A percentile compares a stretch with the other conserved stretches of the same genome.
These are phyloP conservation scores for Asterella californica DNA, from an alignment of 225 moss, liverwort and hornwort genomes.

Conservation along the genomic window DNA sequence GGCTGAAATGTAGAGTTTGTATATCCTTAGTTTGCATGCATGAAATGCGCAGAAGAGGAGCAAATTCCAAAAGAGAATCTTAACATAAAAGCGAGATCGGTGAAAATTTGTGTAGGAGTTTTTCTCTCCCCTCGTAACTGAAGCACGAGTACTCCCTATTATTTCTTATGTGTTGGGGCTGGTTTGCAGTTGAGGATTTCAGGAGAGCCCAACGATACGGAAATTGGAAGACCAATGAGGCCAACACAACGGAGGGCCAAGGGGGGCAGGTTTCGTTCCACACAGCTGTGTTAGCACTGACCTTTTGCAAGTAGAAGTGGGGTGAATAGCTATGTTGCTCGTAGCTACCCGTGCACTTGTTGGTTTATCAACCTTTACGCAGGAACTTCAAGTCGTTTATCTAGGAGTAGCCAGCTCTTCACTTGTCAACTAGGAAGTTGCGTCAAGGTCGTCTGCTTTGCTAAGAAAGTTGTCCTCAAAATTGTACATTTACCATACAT, in stretches of 20 bases:
- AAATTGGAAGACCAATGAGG: conserved; percentile 95
- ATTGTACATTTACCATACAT: neutral
- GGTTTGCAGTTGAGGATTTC: conserved; percentile 74
- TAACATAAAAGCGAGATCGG: neutral
- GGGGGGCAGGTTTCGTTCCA: conserved; percentile 76
- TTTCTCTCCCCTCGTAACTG: neutral
- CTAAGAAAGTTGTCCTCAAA: neutral
- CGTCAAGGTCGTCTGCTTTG: neutral
- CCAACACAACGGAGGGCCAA: conserved; percentile 80
- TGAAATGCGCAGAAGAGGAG: neutral
- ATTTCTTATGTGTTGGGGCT: neutral
- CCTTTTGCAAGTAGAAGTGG: neutral
- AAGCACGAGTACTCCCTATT: neutral
- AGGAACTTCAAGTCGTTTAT: neutral
- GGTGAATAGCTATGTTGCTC: neutral
- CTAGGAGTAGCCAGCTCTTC: neutral
- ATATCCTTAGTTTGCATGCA: neutral
- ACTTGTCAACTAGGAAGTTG: neutral
- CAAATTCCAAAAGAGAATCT: neutral
- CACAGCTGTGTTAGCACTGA: neutral
- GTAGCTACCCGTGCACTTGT: neutral
- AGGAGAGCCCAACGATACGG: conserved; percentile 80
- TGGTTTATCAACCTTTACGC: neutral
- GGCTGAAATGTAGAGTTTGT: neutral
- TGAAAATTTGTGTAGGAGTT: neutral